Percentiles rank a stretch among this genome's conserved stretches.
These are phyloP conservation scores for Lactifluus subvellereus DNA, from an alignment of 768 basidiomycete species.

Conservation along the genomic window DNA sequence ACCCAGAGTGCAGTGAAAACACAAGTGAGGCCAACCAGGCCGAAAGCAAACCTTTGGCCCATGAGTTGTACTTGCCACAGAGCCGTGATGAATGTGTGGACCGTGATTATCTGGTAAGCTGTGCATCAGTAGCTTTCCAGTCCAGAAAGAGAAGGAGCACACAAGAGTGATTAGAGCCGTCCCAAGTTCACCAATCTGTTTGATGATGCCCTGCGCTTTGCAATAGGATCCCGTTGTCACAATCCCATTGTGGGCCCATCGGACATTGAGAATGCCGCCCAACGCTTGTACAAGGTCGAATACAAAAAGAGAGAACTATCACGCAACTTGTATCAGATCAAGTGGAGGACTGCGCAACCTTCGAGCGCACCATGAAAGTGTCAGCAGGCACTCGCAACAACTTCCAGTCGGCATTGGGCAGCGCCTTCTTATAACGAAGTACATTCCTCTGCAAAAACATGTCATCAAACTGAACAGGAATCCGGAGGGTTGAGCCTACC, in stretches of 20 bases:
- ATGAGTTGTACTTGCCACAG: slow-evolving; percentile 33
- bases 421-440: neutral
- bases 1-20: neutral
- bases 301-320: slow-evolving; percentile 26
- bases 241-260: slow-evolving; percentile 30
- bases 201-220: slow-evolving; percentile 35
- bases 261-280: slow-evolving; percentile 35
- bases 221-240: slow-evolving; percentile 34
- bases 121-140: neutral
- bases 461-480: neutral
- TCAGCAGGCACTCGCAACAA: slow-evolving; percentile 37
- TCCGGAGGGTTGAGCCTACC: neutral
- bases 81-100: slow-evolving; percentile 38
- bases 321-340: slow-evolving; percentile 19
- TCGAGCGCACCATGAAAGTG: slow-evolving; percentile 35
- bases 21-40: neutral
- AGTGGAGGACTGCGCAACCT: neutral
- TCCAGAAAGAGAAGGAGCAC: slow-evolving; percentile 3
- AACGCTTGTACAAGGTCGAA: slow-evolving; percentile 37
- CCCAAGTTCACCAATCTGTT: slow-evolving; percentile 39
- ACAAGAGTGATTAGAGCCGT: slow-evolving; percentile 40
- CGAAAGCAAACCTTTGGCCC: slow-evolving; percentile 27
- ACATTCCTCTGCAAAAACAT: slow-evolving; percentile 13
- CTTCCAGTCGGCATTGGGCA: slow-evolving; percentile 4
- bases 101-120: slow-evolving; percentile 25